These are phyloP conservation scores for Cyclostephanos tholiformis DNA, from an alignment of 108 stramenopile genomes.

Conservation along the genomic window DNA sequence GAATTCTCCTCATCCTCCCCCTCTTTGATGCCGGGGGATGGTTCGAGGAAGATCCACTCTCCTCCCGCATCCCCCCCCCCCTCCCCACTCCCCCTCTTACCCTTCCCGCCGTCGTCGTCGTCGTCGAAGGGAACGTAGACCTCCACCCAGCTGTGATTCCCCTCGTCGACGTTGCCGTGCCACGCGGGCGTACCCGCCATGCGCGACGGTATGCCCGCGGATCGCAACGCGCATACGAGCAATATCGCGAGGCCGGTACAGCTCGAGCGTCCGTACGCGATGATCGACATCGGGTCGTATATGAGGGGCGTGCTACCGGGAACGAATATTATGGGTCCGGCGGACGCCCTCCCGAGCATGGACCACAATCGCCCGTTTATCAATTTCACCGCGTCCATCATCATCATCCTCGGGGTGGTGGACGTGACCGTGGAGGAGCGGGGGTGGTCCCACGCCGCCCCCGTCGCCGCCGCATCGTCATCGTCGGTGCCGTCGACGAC, in stretches of 20 bases:
- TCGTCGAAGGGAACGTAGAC: conserved; percentile 52
- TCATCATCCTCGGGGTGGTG: too few species aligned
- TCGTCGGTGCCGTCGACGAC: too few species aligned
- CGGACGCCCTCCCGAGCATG: conserved; percentile 17
- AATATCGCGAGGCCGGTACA: conserved; percentile 85
- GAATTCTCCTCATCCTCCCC: conserved; percentile 47
- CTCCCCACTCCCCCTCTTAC: too few species aligned
- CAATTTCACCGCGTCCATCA: conserved; percentile 56
- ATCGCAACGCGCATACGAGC: conserved; percentile 67
- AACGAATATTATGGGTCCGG: conserved; percentile 63
- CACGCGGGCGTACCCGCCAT: conserved; percentile 89
- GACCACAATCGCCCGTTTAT: conserved; percentile 75
- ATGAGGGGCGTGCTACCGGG: conserved; percentile 81
- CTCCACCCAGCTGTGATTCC: conserved; percentile 95
- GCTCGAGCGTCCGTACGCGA: conserved; percentile 80
- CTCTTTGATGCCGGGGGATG: conserved; percentile 59
- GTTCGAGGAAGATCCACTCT: conserved; percentile 85
- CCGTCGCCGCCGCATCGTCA: too few species aligned
- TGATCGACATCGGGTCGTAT: conserved; percentile 86
- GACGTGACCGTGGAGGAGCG: too few species aligned
- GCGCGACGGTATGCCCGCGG: conserved; percentile 79
- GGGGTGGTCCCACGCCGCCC: too few species aligned
- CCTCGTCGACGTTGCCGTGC: conserved; percentile 66
- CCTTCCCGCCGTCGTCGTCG: conserved; percentile 20
- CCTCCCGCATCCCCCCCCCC: too few species aligned